Conservation (phyloP, 2,329 filamentous ascomycete species). For the Monilinia vaccinii-corymbosi region DNA sequence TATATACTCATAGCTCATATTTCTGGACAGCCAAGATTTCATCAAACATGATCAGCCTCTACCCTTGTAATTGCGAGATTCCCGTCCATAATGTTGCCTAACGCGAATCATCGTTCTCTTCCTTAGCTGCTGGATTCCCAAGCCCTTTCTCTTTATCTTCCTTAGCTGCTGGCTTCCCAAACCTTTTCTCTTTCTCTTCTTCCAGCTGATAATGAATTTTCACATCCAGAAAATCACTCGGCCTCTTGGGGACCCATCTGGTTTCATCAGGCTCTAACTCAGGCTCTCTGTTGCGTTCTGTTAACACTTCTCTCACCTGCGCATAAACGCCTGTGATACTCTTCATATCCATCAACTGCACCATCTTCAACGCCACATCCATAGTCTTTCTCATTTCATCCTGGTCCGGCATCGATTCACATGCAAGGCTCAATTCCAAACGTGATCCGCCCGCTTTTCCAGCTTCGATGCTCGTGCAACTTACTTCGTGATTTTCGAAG, state of each 20-base stretch:
- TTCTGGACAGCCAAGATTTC: not conserved
- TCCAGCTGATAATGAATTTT: not conserved
- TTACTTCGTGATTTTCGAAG: slow-evolving; percentile 21
- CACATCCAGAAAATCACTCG: not conserved
- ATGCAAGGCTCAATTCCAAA: slow-evolving; percentile 22
- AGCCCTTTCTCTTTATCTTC: not conserved
- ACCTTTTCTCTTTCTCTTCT: not conserved
- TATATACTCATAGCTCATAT: not conserved
- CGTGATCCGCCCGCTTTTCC: slow-evolving; percentile 27
- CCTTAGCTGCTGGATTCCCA: no score
- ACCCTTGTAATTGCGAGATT: not conserved
- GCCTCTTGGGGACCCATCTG: slow-evolving; percentile 1
- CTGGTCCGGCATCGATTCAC: not conserved
- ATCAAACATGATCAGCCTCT: not conserved
- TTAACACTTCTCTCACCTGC: not conserved
- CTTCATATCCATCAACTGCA: not conserved
- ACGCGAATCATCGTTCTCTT: not conserved
- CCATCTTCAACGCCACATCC: slow-evolving; percentile 11
- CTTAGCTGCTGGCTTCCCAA: not conserved
- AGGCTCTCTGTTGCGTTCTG: not conserved
- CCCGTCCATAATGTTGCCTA: not conserved
- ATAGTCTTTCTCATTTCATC: slow-evolving; percentile 15
- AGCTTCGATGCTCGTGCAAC: slow-evolving; percentile 25
- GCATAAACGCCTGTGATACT: not conserved
- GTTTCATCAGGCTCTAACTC: not conserved